phyloP scores from a whole-genome alignment of 441 rosid genomes.

The Erodium moschatum region DNA sequence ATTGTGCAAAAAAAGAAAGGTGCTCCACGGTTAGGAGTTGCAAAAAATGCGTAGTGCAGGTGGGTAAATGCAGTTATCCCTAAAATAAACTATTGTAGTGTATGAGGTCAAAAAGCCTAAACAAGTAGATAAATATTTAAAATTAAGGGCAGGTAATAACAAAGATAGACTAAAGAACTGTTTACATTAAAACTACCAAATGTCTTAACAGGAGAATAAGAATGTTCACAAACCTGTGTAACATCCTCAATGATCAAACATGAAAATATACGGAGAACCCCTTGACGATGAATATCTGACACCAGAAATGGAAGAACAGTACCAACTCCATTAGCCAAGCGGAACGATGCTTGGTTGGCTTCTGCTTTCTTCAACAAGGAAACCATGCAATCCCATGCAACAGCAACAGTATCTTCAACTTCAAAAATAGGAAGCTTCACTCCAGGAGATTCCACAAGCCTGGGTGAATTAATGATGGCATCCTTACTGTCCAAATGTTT shows the following conservation, averaged over 20 bases:
- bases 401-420: constrained; percentile 65
- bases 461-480: constrained; percentile 86
- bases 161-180: constrained; percentile 9
- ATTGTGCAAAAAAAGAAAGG: no score
- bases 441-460: constrained; percentile 70
- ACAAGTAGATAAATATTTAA: neutral
- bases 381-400: constrained; percentile 97
- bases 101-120: neutral
- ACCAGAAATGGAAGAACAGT: constrained; percentile 85
- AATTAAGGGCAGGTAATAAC: constrained; percentile 7
- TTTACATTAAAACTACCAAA: constrained; percentile 16
- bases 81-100: neutral
- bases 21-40: no score
- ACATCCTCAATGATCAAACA: constrained; percentile 94
- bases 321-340: constrained; percentile 80
- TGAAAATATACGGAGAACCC: constrained; percentile 84
- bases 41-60: no score
- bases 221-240: constrained; percentile 51
- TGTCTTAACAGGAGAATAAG: constrained; percentile 11
- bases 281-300: constrained; percentile 74
- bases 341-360: constrained; percentile 80
- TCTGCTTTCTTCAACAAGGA: constrained; percentile 96
- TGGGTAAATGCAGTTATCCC: no score
- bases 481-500: constrained; percentile 76
- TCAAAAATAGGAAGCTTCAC: constrained; percentile 81